phyloP scores from a whole-genome alignment of 495 filamentous ascomycete species.

The Trichoderma erinaceum region DNA sequence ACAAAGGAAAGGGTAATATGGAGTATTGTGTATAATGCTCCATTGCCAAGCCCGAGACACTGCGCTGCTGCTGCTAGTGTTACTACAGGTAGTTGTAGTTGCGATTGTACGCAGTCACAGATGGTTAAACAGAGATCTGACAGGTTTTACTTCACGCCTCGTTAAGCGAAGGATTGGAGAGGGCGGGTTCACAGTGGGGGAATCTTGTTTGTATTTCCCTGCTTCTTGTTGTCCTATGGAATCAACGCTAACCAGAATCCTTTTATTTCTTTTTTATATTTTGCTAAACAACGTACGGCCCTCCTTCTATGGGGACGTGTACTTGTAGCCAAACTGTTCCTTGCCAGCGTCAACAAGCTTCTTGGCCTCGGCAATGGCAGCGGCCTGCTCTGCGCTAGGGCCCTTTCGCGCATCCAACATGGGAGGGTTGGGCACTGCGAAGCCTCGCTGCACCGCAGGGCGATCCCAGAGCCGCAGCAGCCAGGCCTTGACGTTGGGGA shows the following conservation, averaged over 20 bases:
- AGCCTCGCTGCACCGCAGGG: constrained; percentile 62
- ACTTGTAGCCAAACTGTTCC: constrained; percentile 36
- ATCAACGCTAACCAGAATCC: not conserved
- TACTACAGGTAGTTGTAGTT: too few species aligned
- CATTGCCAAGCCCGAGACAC: too few species aligned
- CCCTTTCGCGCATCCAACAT: constrained; percentile 16
- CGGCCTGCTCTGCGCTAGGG: constrained; percentile 23
- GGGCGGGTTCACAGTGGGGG: not conserved
- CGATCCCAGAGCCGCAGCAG: constrained; percentile 53
- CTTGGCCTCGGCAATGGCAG: constrained; percentile 23
- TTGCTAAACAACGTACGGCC: not conserved
- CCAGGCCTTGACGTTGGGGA: constrained; percentile 63
- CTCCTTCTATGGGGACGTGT: constrained; percentile 28
- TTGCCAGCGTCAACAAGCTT: constrained; percentile 27
- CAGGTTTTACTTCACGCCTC: not conserved
- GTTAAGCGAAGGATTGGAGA: not conserved
- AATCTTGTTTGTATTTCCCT: too few species aligned
- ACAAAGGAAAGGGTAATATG: too few species aligned
- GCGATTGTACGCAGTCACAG: too few species aligned
- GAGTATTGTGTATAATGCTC: too few species aligned
- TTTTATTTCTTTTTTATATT: not conserved
- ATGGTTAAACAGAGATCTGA: not conserved
- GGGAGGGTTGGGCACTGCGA: constrained; percentile 50
- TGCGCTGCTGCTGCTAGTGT: too few species aligned
- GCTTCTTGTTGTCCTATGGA: too few species aligned